These are phyloP conservation scores for Magnusiomyces tetraspermus DNA, from an alignment of 1,139 yeast genomes.

Conservation along the genomic window DNA sequence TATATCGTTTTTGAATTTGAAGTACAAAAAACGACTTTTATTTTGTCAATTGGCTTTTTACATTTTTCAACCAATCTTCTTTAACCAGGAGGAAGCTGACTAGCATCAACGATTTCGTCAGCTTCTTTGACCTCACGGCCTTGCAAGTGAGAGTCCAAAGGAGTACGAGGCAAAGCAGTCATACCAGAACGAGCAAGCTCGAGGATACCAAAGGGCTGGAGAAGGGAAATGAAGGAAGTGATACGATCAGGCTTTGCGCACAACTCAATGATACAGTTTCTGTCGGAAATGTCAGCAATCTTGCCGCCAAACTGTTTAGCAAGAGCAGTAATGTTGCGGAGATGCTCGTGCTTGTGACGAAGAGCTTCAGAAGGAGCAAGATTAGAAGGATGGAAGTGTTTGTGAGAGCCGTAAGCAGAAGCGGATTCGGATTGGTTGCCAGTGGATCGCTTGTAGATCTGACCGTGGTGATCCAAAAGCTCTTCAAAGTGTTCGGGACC, in stretches of 20 bases:
- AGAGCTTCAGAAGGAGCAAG: conserved; percentile 85
- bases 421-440: conserved; percentile 16
- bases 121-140: conserved; percentile 50
- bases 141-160: conserved; percentile 44
- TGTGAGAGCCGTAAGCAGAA: conserved; percentile 21
- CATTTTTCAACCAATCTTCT: too few species aligned
- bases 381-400: conserved; percentile 68
- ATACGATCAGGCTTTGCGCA: conserved; percentile 90
- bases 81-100: conserved; percentile 81
- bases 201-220: conserved; percentile 91
- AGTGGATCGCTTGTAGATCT: conserved; percentile 25
- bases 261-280: conserved; percentile 89
- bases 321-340: conserved; percentile 72
- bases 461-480: conserved; percentile 76
- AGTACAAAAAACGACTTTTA: not conserved
- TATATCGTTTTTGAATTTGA: not conserved
- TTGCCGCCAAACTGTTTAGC: conserved; percentile 87
- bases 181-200: conserved; percentile 97
- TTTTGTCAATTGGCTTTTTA: not conserved
- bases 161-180: conserved; percentile 98
- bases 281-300: conserved; percentile 82
- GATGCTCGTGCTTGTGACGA: conserved; percentile 85
- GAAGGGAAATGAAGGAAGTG: conserved; percentile 72
- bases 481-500: conserved; percentile 98
- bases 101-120: conserved; percentile 44